A percentile compares a stretch with the other conserved stretches of the same genome.
Evolutionary conservation across 1,284 basidiomycete genomes (phyloP).

Genomic region (Microbotryum lychnidis-dioicae): DNA sequence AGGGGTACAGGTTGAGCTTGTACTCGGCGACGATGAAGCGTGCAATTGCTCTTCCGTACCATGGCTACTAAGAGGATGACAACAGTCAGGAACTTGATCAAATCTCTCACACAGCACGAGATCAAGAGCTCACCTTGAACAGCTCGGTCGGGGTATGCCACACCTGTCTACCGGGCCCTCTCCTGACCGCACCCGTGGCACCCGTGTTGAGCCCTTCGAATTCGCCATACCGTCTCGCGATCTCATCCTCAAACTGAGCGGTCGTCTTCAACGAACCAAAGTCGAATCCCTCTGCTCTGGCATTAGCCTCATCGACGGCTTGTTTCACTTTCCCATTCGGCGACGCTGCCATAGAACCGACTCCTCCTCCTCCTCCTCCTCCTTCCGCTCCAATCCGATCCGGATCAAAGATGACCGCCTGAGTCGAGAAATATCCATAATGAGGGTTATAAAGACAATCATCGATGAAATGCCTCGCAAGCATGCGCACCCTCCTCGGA

Average conservation of each 20-base stretch:
- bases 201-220: conserved; percentile 46
- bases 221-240: conserved; percentile 64
- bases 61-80: conserved; percentile 53
- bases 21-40: conserved; percentile 83
- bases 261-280: conserved; percentile 62
- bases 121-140: conserved; percentile 66
- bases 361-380: not conserved
- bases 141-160: conserved; percentile 99
- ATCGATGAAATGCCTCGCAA: conserved; percentile 92
- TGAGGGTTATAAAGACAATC: conserved; percentile 93
- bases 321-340: conserved; percentile 38
- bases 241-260: conserved; percentile 68
- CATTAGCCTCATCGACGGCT: conserved; percentile 18
- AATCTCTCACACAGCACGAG: not conserved
- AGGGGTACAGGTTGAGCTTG: conserved; percentile 86
- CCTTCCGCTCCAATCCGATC: conserved; percentile 39
- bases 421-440: conserved; percentile 94
- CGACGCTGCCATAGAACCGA: conserved; percentile 13
- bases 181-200: conserved; percentile 41
- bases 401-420: conserved; percentile 74
- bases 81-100: not conserved
- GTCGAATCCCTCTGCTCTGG: conserved; percentile 49
- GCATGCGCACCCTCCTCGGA: conserved; percentile 80
- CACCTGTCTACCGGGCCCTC: conserved; percentile 74
- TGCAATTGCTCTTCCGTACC: conserved; percentile 85